Evolutionary conservation across 169 alveolate species (phyloP).

Genomic region (Plasmodium inui): DNA sequence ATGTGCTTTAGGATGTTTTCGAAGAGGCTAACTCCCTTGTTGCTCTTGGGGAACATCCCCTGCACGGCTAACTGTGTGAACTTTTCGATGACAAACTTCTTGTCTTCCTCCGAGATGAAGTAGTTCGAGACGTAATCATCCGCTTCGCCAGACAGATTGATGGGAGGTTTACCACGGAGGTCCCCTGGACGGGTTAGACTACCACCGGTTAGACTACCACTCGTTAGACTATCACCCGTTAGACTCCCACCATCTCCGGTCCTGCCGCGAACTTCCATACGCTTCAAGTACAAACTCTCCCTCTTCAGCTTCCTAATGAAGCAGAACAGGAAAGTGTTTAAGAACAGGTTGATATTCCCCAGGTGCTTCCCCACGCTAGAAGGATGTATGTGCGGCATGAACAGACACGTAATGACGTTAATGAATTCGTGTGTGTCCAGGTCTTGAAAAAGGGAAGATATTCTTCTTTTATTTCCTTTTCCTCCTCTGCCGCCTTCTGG

Average conservation of each 20-base stretch:
- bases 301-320: slow-evolving; percentile 69
- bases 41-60: slow-evolving; percentile 68
- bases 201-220: not conserved
- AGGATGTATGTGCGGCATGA: slow-evolving; percentile 73
- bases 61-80: slow-evolving; percentile 49
- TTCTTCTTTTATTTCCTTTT: not conserved
- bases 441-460: slow-evolving; percentile 14
- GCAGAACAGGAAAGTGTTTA: slow-evolving; percentile 44
- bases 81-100: slow-evolving; percentile 47
- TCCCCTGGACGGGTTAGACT: not conserved
- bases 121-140: slow-evolving; percentile 31
- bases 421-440: slow-evolving; percentile 38
- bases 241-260: not conserved
- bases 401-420: slow-evolving; percentile 55
- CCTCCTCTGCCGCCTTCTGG: not conserved
- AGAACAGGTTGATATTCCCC: slow-evolving; percentile 60
- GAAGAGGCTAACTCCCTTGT: slow-evolving; percentile 59
- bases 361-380: slow-evolving; percentile 65
- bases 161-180: not conserved
- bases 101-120: slow-evolving; percentile 54
- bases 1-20: slow-evolving; percentile 69
- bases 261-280: not conserved
- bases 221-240: no score
- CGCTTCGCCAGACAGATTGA: not conserved
- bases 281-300: slow-evolving; percentile 27